phyloP scores from a whole-genome alignment of 192 early-diverging fungal genomes.

The Backusella liffmaniae region DNA sequence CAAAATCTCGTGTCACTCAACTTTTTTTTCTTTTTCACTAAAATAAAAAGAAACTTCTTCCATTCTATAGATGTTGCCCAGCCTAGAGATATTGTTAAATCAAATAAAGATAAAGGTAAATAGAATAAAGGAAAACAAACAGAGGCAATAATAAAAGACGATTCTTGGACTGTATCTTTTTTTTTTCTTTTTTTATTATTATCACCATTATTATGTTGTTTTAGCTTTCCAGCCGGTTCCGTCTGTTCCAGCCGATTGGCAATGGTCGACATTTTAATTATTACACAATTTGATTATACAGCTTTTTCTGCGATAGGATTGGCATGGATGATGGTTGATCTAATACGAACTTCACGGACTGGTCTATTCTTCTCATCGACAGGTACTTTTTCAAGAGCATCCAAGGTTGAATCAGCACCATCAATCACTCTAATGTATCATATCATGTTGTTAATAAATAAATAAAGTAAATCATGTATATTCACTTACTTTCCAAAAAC shows the following conservation, averaged over 20 bases:
- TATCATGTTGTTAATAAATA: background rate
- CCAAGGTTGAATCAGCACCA: slow-evolving; percentile 78
- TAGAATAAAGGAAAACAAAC: background rate
- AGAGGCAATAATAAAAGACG: background rate
- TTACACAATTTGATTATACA: background rate
- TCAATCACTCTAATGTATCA: slow-evolving; percentile 72
- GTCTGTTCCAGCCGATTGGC: slow-evolving; percentile 15
- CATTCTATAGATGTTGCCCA: background rate
- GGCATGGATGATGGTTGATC: slow-evolving; percentile 84
- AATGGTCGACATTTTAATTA: slow-evolving; percentile 17
- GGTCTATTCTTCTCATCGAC: slow-evolving; percentile 84
- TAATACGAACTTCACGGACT: slow-evolving; percentile 72
- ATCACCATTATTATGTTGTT: background rate
- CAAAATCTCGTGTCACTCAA: background rate
- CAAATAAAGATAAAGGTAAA: slow-evolving; percentile 3
- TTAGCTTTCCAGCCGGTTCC: slow-evolving; percentile 11
- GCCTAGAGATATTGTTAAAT: background rate
- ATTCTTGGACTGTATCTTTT: background rate
- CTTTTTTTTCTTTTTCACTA: background rate
- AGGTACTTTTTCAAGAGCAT: slow-evolving; percentile 82
- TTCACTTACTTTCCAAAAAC: slow-evolving; percentile 79
- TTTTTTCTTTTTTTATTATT: background rate
- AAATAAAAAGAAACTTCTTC: background rate
- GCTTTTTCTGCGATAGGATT: slow-evolving; percentile 87
- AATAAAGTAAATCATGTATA: background rate